A percentile compares a stretch with the other conserved stretches of the same genome.
Conservation (phyloP, 495 filamentous ascomycete genomes). For the Talaromyces proteolyticus region DNA sequence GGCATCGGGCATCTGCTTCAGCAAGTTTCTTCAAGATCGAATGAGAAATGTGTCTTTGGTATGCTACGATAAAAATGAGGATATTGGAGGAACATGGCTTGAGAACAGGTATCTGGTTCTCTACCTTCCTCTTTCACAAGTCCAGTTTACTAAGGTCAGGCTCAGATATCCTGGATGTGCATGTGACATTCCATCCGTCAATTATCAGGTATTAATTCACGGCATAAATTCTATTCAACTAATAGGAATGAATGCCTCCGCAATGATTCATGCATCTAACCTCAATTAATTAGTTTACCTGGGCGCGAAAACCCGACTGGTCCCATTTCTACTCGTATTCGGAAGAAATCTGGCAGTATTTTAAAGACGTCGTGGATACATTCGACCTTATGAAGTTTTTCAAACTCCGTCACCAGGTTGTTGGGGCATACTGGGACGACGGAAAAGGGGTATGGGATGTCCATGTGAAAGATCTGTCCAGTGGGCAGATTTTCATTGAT, state of each 20-base stretch:
- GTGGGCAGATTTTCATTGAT: conserved; percentile 1
- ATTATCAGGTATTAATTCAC: conserved; percentile 17
- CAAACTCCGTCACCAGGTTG: conserved; percentile 8
- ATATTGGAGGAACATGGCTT: conserved; percentile 48
- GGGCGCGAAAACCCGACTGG: conserved; percentile 22
- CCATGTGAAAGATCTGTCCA: not conserved
- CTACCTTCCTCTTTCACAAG: not conserved
- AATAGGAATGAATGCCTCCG: not conserved
- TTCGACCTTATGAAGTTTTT: conserved; percentile 11
- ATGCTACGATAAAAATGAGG: conserved; percentile 36
- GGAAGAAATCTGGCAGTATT: conserved; percentile 46
- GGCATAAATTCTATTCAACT: not conserved
- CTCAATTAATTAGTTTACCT: conserved; percentile 20
- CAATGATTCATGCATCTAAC: not conserved
- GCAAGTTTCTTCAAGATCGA: conserved; percentile 3
- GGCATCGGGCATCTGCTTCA: conserved; percentile 4
- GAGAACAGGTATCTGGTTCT: conserved; percentile 52
- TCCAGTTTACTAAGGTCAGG: not conserved
- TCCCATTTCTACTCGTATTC: conserved; percentile 42
- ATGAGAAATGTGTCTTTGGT: conserved; percentile 8
- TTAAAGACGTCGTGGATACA: conserved; percentile 21
- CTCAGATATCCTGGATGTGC: conserved; percentile 2
- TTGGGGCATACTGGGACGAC: conserved; percentile 12
- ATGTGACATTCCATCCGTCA: conserved; percentile 18
- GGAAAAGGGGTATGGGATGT: conserved; percentile 23